These are phyloP conservation scores for Elsinoe arachidis DNA, from an alignment of 2,329 filamentous ascomycete species.

Conservation along the genomic window DNA sequence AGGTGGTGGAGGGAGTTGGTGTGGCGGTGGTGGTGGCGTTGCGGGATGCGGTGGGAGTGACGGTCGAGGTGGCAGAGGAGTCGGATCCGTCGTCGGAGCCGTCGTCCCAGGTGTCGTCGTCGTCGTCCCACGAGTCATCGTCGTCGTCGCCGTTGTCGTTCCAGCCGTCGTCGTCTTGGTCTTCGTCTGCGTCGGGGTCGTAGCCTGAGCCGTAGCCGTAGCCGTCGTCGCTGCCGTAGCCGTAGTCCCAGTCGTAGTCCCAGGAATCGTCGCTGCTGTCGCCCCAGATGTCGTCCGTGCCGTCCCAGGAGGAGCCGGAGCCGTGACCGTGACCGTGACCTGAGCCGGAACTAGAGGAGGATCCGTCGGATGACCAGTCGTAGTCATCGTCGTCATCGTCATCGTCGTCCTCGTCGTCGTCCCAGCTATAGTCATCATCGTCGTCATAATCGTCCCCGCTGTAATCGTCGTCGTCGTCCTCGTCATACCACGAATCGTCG, in stretches of 20 bases:
- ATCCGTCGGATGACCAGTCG: not conserved
- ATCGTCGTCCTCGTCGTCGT: not conserved
- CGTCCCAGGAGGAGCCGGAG: not conserved
- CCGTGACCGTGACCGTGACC: not conserved
- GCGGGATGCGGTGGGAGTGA: not conserved
- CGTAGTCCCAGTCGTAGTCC: not conserved
- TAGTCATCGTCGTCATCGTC: not conserved
- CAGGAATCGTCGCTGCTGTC: not conserved
- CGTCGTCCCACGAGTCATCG: not conserved
- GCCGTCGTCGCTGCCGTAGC: not conserved
- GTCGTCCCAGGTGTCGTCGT: not conserved
- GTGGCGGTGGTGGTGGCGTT: not conserved
- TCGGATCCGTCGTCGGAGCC: not conserved
- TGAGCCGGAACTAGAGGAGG: not conserved
- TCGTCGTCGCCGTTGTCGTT: not conserved
- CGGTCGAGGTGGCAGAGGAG: not conserved
- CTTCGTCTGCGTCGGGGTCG: not conserved
- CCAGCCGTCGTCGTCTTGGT: not conserved
- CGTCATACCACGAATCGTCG: no score
- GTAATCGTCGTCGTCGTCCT: not conserved
- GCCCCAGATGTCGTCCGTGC: conserved; percentile 5
- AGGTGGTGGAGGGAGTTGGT: not conserved
- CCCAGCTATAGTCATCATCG: not conserved
- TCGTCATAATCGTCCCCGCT: not conserved
- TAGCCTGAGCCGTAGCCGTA: not conserved